phyloP scores from a whole-genome alignment of 208 protist species.

The Trypanosoma rangeli region DNA sequence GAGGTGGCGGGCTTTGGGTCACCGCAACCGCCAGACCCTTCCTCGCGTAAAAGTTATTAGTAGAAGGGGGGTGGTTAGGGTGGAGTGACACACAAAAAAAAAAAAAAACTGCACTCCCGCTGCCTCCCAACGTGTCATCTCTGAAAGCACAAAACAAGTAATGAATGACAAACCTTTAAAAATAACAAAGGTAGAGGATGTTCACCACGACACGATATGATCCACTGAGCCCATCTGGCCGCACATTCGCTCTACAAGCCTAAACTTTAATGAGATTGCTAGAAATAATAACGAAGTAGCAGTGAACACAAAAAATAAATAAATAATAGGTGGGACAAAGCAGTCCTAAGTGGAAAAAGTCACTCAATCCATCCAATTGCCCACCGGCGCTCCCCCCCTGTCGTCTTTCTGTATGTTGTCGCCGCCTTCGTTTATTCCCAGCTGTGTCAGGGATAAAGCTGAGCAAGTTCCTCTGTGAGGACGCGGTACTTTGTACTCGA shows the following conservation, averaged over 20 bases:
- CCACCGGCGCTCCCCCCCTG: background rate
- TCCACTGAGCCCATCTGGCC: background rate
- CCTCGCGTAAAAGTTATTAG: too few relatives aligned
- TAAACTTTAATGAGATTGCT: too few relatives aligned
- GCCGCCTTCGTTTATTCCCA: background rate
- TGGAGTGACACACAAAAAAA: background rate
- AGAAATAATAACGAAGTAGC: too few relatives aligned
- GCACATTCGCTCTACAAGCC: too few relatives aligned
- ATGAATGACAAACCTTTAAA: background rate
- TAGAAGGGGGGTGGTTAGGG: too few relatives aligned
- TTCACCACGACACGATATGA: background rate
- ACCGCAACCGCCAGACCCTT: too few relatives aligned
- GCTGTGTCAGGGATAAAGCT: slow-evolving; percentile 26
- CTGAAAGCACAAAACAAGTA: background rate
- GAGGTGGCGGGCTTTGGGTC: background rate
- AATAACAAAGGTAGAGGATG: background rate
- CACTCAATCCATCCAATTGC: too few relatives aligned
- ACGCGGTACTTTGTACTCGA: slow-evolving; percentile 14
- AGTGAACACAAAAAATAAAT: too few relatives aligned
- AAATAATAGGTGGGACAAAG: too few relatives aligned
- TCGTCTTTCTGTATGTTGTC: slow-evolving; percentile 6
- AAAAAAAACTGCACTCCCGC: background rate
- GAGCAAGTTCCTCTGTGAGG: slow-evolving; percentile 27
- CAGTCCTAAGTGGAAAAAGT: too few relatives aligned
- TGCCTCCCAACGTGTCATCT: background rate